A percentile compares a stretch with the other conserved stretches of the same genome.
phyloP scores from a whole-genome alignment of 148 eudicot genomes.

The Rhododendron molle region DNA sequence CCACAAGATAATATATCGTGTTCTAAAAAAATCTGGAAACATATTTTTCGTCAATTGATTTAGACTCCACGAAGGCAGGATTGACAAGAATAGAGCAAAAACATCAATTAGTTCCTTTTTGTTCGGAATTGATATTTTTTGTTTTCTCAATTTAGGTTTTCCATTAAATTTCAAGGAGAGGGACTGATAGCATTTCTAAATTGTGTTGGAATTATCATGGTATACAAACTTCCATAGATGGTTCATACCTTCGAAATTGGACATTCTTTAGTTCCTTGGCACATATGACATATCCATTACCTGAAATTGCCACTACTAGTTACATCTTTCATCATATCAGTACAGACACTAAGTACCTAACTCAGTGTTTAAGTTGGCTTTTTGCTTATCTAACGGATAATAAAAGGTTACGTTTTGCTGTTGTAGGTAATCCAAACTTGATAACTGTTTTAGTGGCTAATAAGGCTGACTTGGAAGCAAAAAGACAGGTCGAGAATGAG shows the following conservation, averaged over 20 bases:
- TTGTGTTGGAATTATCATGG: neutral
- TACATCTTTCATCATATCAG: neutral
- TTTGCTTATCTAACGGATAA: neutral
- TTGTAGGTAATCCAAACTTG: constrained; percentile 20
- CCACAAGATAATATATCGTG: neutral
- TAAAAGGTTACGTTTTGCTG: neutral
- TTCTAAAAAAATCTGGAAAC: too few species aligned
- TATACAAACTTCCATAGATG: neutral
- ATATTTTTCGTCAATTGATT: too few species aligned
- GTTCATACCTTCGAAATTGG: neutral
- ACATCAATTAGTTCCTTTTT: too few species aligned
- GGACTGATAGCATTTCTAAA: neutral
- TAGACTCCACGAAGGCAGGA: too few species aligned
- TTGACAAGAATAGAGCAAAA: too few species aligned
- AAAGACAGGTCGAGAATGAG: constrained; percentile 26
- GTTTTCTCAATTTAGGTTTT: neutral
- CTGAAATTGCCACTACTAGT: neutral
- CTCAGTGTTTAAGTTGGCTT: neutral
- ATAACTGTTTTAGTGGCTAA: constrained; percentile 19
- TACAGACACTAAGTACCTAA: neutral
- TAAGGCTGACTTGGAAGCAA: constrained; percentile 23
- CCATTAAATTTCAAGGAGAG: neutral
- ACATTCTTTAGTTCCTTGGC: neutral
- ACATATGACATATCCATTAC: neutral
- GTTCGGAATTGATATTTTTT: neutral